These are phyloP conservation scores for Aspergillus hiratsukae DNA, from an alignment of 2,329 filamentous ascomycete species.

Conservation along the genomic window DNA sequence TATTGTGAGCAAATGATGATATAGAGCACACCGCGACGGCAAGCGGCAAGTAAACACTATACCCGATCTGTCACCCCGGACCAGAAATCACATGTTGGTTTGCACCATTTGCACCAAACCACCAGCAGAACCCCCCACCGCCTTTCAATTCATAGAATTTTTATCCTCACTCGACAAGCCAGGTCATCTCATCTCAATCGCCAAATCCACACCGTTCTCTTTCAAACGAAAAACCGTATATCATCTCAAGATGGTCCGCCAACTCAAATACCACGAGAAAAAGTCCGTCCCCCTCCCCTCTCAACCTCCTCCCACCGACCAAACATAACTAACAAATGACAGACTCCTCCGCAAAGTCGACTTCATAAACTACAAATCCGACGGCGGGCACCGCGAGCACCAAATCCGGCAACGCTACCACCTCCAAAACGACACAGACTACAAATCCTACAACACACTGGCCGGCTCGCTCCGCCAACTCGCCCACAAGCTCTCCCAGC, in stretches of 20 bases:
- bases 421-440: conserved; percentile 85
- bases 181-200: too few species aligned
- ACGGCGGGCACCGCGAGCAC: conserved; percentile 80
- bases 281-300: conserved; percentile 42
- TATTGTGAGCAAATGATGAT: too few species aligned
- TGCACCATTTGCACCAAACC: background rate
- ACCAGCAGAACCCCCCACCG: conserved; percentile 1
- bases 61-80: too few species aligned
- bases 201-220: too few species aligned
- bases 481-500: conserved; percentile 77
- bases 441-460: conserved; percentile 63
- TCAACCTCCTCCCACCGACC: too few species aligned
- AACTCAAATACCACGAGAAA: conserved; percentile 95
- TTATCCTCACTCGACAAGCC: background rate
- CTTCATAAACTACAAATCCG: conserved; percentile 89
- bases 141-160: background rate
- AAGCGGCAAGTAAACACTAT: too few species aligned
- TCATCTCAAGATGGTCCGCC: conserved; percentile 71
- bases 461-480: conserved; percentile 83
- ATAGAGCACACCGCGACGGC: too few species aligned
- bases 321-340: too few species aligned
- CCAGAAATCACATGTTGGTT: background rate
- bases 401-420: conserved; percentile 78
- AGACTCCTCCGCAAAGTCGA: conserved; percentile 82
- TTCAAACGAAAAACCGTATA: background rate